A percentile compares a stretch with the other conserved stretches of the same genome.
phyloP scores from a whole-genome alignment of 2,329 filamentous ascomycete species.

The Pestalotiopsis fici region DNA sequence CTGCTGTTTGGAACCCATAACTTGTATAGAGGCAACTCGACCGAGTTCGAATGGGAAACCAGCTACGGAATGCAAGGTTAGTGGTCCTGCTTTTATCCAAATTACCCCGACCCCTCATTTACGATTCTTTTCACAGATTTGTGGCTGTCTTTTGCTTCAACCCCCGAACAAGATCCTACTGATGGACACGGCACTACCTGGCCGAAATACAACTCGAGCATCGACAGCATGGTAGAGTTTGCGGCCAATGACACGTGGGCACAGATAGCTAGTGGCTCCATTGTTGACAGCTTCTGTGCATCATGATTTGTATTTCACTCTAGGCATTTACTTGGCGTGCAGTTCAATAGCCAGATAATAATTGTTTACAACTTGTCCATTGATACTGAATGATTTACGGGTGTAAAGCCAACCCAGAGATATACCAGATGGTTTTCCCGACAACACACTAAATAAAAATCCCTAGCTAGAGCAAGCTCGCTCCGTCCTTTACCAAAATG shows the following conservation, averaged over 20 bases:
- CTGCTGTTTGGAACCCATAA: slow-evolving; percentile 30
- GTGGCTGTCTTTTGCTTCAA: slow-evolving; percentile 2
- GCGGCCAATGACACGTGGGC: slow-evolving; percentile 2
- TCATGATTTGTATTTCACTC: neutral
- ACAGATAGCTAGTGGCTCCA: neutral
- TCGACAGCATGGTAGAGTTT: neutral
- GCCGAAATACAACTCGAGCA: slow-evolving; percentile 2
- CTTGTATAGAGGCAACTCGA: slow-evolving; percentile 28
- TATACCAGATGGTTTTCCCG: too few species aligned
- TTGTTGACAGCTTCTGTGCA: neutral
- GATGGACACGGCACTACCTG: neutral
- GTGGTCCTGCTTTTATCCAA: neutral
- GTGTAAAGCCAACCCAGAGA: too few species aligned
- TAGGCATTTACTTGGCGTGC: neutral
- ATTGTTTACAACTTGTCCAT: neutral
- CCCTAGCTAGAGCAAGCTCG: too few species aligned
- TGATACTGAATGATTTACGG: too few species aligned
- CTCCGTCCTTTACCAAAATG: slow-evolving; percentile 29
- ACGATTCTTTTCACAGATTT: neutral
- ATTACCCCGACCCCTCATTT: neutral
- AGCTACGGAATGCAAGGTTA: slow-evolving; percentile 26
- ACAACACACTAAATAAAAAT: too few species aligned
- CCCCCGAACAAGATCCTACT: neutral
- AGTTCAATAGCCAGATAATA: neutral
- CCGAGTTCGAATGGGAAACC: slow-evolving; percentile 28